Evolutionary conservation across 805 yeast genomes (phyloP), one percentile per base, ranked within the genome.

Genomic region (Schwanniomyces polymorphus): DNA sequence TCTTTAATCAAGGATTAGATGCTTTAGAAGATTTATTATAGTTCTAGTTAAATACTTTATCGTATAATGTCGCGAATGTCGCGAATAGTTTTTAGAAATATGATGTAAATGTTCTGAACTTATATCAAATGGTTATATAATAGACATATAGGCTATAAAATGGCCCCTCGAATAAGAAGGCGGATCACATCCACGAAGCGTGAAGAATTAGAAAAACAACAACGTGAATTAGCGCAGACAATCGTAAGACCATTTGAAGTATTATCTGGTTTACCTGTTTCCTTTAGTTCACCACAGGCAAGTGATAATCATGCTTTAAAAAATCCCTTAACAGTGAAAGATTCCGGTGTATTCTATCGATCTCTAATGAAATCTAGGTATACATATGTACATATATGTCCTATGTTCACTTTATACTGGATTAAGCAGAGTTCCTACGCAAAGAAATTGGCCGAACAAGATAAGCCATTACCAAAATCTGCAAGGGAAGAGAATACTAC

Each of bases 401-500:
- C 65, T 75, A 81, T 90, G 77, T 91, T 92, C 58, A 81, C 81
- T 49, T 73, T 86, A 41, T 89, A 84, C 56, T 92, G 97, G 97
- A 76, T 85, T 7, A 82, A 86, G 50, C 86, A 85, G 44, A 78
- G 82, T 48, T 65, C 83, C 45, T 78, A 84, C 51, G 76, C 74
- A 46, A 80, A 70, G 62, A 74, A 62, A 50, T 61, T 69, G 45
- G 67, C 66, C 8, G 75, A 71, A 26, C 62, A 67, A 46, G 69
- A 65, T 43, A 64, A 61, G 62, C 73, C 50, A 76, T 73, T 46
- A 65, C 58, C 64, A 14, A 62, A 60, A 42, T 49, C 56, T 12
- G 42, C 43, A 14, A 44, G 45, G 41, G 60, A 52, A 10, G 67
- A 61, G 21, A 46, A 29, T 12, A 43, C 47, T 31, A 44, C 49